A percentile compares a stretch with the other conserved stretches of the same genome.
Conservation (phyloP, 169 alveolate species). For the Amoebophrya sp. region DNA sequence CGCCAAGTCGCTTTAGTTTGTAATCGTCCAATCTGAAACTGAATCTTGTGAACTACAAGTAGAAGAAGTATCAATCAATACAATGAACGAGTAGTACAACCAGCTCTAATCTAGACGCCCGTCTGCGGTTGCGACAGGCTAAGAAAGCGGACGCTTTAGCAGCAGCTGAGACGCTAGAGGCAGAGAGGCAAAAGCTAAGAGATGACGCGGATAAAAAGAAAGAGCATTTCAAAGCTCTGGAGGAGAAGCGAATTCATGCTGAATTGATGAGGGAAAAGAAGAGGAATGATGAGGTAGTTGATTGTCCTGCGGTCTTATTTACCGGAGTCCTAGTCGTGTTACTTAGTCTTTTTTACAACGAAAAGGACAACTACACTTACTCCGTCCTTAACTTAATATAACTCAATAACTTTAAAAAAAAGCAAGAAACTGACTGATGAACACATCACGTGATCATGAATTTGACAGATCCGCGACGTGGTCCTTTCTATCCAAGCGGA, state of each 20-base stretch:
- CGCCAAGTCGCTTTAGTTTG: no score
- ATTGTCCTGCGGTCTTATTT: background rate
- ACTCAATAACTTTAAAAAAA: no score
- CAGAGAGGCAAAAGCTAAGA: background rate
- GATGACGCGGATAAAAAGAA: background rate
- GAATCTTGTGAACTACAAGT: no score
- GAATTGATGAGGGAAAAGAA: background rate
- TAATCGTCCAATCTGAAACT: no score
- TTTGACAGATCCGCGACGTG: background rate
- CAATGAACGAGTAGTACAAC: no score
- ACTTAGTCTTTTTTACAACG: background rate
- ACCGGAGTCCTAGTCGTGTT: no score
- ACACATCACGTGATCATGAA: no score
- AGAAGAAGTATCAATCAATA: no score
- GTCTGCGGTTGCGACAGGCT: background rate
- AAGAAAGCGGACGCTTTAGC: slow-evolving; percentile 11
- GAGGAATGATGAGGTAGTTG: background rate
- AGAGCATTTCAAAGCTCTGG: background rate
- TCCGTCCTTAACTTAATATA: no score
- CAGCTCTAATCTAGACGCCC: slow-evolving; percentile 16
- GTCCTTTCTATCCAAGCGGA: background rate
- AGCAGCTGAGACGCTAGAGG: background rate
- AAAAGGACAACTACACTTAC: background rate
- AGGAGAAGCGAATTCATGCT: background rate
- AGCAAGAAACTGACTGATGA: no score